A percentile compares a stretch with the other conserved stretches of the same genome.
These are phyloP conservation scores for Lindgomyces ingoldianus DNA, from an alignment of 495 filamentous ascomycete genomes.

Conservation along the genomic window DNA sequence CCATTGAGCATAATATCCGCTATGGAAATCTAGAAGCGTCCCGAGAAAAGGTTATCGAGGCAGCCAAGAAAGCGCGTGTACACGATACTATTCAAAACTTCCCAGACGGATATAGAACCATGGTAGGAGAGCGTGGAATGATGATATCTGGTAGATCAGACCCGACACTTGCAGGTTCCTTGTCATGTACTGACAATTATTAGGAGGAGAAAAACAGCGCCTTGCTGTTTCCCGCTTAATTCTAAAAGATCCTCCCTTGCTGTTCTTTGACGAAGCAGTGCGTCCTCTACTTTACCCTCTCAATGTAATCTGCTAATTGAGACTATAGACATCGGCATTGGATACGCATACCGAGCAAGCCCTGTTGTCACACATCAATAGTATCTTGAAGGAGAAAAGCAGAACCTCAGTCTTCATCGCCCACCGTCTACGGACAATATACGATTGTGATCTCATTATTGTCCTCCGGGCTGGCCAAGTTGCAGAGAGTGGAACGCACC, in stretches of 20 bases:
- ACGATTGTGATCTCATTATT: constrained; percentile 87
- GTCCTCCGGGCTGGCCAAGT: constrained; percentile 82
- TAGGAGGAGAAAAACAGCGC: constrained; percentile 87
- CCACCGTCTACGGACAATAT: constrained; percentile 88
- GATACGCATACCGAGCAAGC: constrained; percentile 96
- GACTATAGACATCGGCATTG: constrained; percentile 75
- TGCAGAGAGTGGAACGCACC: constrained; percentile 83
- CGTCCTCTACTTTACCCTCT: constrained; percentile 37
- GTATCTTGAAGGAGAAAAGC: constrained; percentile 83
- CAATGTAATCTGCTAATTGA: constrained; percentile 10
- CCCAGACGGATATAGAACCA: constrained; percentile 86
- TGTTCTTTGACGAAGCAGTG: constrained; percentile 97
- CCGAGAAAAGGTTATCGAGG: constrained; percentile 68
- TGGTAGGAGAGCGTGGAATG: constrained; percentile 93
- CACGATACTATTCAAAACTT: constrained; percentile 76
- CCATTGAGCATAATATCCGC: constrained; percentile 89
- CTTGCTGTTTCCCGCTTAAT: constrained; percentile 83
- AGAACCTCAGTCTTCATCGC: constrained; percentile 94
- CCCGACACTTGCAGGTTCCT: neutral
- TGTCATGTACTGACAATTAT: constrained; percentile 4
- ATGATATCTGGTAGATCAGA: constrained; percentile 75
- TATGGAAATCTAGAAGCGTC: constrained; percentile 87
- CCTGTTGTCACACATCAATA: constrained; percentile 89
- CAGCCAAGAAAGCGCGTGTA: constrained; percentile 78
- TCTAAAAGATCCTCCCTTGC: constrained; percentile 84